Evolutionary conservation across 2,329 filamentous ascomycete genomes (phyloP).

Genomic region (Fusarium papillatum): DNA sequence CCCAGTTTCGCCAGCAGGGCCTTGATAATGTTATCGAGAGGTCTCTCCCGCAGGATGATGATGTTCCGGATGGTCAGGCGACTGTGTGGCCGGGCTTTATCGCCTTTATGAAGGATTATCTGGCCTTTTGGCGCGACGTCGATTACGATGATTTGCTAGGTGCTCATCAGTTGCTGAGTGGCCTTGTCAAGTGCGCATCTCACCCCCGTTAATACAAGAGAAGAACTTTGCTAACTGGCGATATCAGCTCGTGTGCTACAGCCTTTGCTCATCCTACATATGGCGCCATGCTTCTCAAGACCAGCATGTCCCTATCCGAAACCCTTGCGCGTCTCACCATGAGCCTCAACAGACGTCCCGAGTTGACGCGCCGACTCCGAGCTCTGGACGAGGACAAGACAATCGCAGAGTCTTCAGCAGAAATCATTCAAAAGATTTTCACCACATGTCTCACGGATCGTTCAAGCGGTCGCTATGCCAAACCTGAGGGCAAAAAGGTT

Average conservation of each 20-base stretch:
- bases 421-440: constrained; percentile 91
- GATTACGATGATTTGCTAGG: constrained; percentile 81
- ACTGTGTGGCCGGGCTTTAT: constrained; percentile 83
- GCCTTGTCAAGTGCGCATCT: constrained; percentile 78
- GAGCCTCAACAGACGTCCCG: constrained; percentile 83
- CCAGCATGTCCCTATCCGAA: constrained; percentile 85
- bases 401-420: constrained; percentile 88
- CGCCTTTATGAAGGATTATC: constrained; percentile 84
- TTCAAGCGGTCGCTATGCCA: constrained; percentile 73
- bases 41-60: constrained; percentile 74
- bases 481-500: constrained; percentile 85
- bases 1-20: constrained; percentile 63
- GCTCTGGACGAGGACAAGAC: constrained; percentile 77
- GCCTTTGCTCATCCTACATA: constrained; percentile 85
- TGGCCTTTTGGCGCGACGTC: constrained; percentile 85
- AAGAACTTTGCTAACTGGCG: constrained; percentile 7
- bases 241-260: constrained; percentile 80
- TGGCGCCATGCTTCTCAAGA: constrained; percentile 86
- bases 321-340: constrained; percentile 88
- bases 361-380: constrained; percentile 78
- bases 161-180: constrained; percentile 81
- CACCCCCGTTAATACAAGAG: background rate
- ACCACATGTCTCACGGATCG: constrained; percentile 90
- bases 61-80: constrained; percentile 73
- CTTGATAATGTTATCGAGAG: constrained; percentile 75